These are phyloP conservation scores for Magnusiomyces fungicola DNA, from an alignment of 1,139 yeast genomes.

Conservation along the genomic window DNA sequence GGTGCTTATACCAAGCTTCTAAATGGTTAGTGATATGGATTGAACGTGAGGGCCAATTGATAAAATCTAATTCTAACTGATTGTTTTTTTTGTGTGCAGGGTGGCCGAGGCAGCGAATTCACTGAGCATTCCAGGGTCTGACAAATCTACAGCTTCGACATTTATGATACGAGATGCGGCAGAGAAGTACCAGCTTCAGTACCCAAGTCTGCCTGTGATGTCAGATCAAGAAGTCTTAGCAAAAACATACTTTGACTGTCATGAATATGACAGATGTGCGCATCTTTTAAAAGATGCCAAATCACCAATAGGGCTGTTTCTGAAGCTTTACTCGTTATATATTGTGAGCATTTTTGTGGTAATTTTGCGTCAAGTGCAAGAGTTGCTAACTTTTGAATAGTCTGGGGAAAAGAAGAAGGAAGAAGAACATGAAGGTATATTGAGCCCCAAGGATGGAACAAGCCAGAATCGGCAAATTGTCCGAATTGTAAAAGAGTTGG, in stretches of 20 bases:
- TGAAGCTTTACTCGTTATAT: slow-evolving; percentile 60
- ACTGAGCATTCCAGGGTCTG: slow-evolving; percentile 8
- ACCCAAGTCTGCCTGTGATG: background rate
- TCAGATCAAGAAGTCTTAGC: slow-evolving; percentile 43
- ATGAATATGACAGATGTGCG: slow-evolving; percentile 80
- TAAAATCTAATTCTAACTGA: background rate
- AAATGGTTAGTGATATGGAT: slow-evolving; percentile 49
- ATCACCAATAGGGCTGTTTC: slow-evolving; percentile 48
- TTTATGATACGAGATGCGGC: background rate
- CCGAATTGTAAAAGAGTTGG: slow-evolving; percentile 30
- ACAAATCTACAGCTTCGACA: background rate
- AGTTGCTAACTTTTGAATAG: no score
- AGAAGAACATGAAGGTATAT: slow-evolving; percentile 63
- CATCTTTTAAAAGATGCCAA: slow-evolving; percentile 45
- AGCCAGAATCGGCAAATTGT: slow-evolving; percentile 32
- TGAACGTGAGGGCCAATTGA: background rate
- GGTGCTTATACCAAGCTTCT: slow-evolving; percentile 59
- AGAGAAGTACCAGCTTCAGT: background rate
- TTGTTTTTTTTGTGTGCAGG: slow-evolving; percentile 20
- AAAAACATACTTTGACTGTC: slow-evolving; percentile 67
- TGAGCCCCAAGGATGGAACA: slow-evolving; percentile 40
- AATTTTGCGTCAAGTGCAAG: no score
- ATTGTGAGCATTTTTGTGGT: slow-evolving; percentile 28
- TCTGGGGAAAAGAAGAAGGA: slow-evolving; percentile 68
- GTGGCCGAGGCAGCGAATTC: slow-evolving; percentile 62